Evolutionary conservation across 441 rosid genomes (phyloP), one percentile per base, ranked within the genome.

Genomic region (Erodium trifolium): DNA sequence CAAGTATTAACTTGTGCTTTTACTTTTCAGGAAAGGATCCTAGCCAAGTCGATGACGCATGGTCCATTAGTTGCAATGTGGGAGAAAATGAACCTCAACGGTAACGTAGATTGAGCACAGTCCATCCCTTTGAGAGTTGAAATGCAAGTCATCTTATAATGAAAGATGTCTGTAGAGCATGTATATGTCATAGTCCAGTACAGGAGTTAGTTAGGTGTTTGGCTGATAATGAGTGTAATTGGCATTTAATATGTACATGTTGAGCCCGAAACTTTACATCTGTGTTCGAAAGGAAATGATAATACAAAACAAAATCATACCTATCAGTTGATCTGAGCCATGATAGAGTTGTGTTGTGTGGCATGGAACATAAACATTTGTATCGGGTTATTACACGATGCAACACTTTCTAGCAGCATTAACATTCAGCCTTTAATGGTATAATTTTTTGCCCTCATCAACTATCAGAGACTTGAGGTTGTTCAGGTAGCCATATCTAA

Each of bases 11-110:
- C 57, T 41, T 70, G 63, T 51, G 49, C 53, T 73, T 68, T 71
- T 12, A 27, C 17, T 59, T 83, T 77, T 41, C 84, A 78, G 97
- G 75, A 73, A 81, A 71, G 37, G 83, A 84, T 73, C 72, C 41
- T 51, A 69, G 75, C 23, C 72, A 80, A 72, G 73, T 31, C 29
- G 78, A 77, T 63, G 80, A 70, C n/a, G 17, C 65, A 13, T 59
- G 72, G 79, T 78, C 78, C 55, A 72, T 77, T 71, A 63, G 10
- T 63, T 27, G 63, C 71, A 74, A 43, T 73, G 70, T 31, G 19
- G 73, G 71, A 74, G 73, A 66, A 35, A 65, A 53, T 65, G 72
- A 65, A 39, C 43, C 67, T 8, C 1, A 23, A 55, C 23, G 37
- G 66, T 59, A 23, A 78, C 64, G 62, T n/a, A 59, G 47, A 43